A percentile compares a stretch with the other conserved stretches of the same genome.
phyloP scores from a whole-genome alignment of 371 early-diverging fungal species.

The Lichtheimia hyalospora region DNA sequence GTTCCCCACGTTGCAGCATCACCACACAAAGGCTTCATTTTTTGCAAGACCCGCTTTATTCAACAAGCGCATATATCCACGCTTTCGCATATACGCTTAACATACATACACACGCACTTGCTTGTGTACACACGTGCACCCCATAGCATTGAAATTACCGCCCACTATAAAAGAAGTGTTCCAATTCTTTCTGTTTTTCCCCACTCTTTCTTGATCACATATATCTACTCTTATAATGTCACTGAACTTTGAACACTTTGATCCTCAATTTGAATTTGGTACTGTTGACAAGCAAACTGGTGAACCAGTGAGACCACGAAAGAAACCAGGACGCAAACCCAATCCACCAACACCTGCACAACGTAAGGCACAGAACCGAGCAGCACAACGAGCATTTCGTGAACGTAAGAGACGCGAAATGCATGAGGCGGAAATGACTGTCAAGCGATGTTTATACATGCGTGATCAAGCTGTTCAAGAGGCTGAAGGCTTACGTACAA shows the following conservation, averaged over 20 bases:
- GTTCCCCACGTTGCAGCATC: no score
- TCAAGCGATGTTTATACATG: conserved; percentile 26
- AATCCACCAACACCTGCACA: conserved; percentile 56
- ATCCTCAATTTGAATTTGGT: conserved; percentile 39
- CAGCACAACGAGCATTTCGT: conserved; percentile 76
- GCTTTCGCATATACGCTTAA: no score
- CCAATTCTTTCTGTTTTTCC: neutral
- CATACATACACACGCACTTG: no score
- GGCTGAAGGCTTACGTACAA: conserved; percentile 13
- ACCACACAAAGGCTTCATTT: no score
- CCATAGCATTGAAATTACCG: no score
- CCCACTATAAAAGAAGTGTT: no score
- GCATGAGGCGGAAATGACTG: conserved; percentile 62
- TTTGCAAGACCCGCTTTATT: no score
- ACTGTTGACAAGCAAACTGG: conserved; percentile 35
- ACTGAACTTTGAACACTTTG: conserved; percentile 44
- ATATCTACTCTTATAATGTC: neutral
- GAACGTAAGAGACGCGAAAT: conserved; percentile 77
- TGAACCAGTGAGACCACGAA: conserved; percentile 40
- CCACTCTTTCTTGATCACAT: neutral
- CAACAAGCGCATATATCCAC: no score
- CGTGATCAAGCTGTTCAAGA: conserved; percentile 35
- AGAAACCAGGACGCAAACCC: conserved; percentile 45
- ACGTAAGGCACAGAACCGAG: conserved; percentile 75
- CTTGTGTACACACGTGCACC: no score